Evolutionary conservation across 768 basidiomycete species (phyloP).

Genomic region (Rhodotorula babjevae): DNA sequence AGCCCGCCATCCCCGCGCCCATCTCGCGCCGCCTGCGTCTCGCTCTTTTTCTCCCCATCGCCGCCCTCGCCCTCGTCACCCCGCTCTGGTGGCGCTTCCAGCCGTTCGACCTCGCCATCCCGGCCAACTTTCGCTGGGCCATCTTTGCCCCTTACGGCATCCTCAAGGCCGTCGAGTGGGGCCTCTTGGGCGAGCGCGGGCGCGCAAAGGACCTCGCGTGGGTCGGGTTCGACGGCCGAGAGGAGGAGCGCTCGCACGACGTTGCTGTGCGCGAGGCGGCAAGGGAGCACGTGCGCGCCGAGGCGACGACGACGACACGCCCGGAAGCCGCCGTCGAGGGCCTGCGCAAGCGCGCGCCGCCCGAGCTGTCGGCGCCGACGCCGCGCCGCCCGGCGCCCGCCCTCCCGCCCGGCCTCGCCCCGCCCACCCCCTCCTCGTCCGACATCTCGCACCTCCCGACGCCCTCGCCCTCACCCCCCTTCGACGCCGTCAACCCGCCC

Average conservation of each 20-base stretch:
- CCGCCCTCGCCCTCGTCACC: background rate
- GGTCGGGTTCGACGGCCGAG: conserved; percentile 29
- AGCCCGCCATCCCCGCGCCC: conserved; percentile 17
- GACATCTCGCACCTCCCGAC: conserved; percentile 11
- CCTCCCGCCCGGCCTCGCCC: background rate
- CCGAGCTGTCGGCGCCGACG: background rate
- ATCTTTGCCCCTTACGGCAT: conserved; percentile 27
- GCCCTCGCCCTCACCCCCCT: conserved; percentile 18
- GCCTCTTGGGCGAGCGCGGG: background rate
- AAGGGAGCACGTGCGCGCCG: background rate
- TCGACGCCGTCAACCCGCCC: conserved; percentile 18
- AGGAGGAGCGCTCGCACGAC: background rate
- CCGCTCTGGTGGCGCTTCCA: conserved; percentile 2
- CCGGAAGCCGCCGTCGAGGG: background rate
- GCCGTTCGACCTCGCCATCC: background rate
- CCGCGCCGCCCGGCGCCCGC: background rate
- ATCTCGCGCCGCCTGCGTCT: conserved; percentile 1
- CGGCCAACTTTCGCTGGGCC: conserved; percentile 15
- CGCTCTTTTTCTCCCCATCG: conserved; percentile 5
- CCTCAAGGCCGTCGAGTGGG: conserved; percentile 20
- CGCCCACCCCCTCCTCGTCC: background rate
- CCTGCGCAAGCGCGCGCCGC: background rate
- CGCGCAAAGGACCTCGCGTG: conserved; percentile 7
- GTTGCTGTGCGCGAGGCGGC: background rate
- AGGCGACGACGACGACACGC: background rate